Evolutionary conservation across 495 filamentous ascomycete species (phyloP).

Genomic region (Margaritispora aquatica): DNA sequence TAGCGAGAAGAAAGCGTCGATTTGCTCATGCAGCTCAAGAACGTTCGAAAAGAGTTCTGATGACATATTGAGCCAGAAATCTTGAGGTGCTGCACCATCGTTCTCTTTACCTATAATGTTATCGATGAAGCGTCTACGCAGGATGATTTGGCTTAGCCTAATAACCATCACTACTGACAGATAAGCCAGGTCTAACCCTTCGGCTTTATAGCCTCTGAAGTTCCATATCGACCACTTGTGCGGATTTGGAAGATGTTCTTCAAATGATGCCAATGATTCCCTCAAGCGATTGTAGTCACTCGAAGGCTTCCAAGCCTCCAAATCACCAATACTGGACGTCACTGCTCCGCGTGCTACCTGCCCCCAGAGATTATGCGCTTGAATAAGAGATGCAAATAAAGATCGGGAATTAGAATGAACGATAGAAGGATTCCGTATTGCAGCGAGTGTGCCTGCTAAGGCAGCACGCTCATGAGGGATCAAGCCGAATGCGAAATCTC

Average conservation of each 20-base stretch:
- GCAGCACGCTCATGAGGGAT: constrained; percentile 41
- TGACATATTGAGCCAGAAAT: constrained; percentile 36
- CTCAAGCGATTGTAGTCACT: constrained; percentile 38
- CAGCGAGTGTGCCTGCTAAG: constrained; percentile 42
- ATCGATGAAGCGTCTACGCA: constrained; percentile 21
- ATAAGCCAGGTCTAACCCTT: constrained; percentile 38
- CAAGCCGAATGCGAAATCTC: constrained; percentile 36
- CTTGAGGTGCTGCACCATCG: background rate
- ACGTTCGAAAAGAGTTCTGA: constrained; percentile 41
- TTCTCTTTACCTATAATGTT: background rate
- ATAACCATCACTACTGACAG: constrained; percentile 42
- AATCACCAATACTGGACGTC: background rate
- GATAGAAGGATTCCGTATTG: constrained; percentile 35
- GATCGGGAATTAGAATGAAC: constrained; percentile 33
- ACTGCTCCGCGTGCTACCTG: constrained; percentile 36
- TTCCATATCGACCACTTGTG: constrained; percentile 37
- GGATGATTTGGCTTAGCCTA: constrained; percentile 43
- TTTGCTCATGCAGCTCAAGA: constrained; percentile 36
- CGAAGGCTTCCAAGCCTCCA: constrained; percentile 31
- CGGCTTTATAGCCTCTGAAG: constrained; percentile 37
- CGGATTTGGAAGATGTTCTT: constrained; percentile 34
- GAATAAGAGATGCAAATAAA: constrained; percentile 43
- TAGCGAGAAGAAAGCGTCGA: constrained; percentile 38
- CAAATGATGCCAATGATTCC: constrained; percentile 33
- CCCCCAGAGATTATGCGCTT: constrained; percentile 44